These are phyloP conservation scores for Penicillium paradoxum DNA, from an alignment of 495 filamentous ascomycete genomes.

Conservation along the genomic window DNA sequence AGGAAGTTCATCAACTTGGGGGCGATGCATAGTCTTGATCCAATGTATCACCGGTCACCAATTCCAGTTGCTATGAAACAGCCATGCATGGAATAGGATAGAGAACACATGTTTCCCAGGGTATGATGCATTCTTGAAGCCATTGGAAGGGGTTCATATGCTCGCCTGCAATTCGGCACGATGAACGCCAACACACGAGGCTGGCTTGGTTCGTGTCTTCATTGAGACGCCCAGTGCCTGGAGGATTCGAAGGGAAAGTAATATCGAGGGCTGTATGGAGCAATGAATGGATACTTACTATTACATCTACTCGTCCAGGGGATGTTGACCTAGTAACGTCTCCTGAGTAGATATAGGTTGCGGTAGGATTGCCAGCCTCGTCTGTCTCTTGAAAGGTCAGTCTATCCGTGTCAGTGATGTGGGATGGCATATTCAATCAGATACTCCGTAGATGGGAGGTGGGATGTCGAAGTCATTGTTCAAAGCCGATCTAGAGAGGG, in stretches of 20 bases:
- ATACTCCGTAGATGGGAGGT: constrained; percentile 1
- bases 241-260: not conserved
- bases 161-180: not conserved
- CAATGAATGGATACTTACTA: constrained; percentile 25
- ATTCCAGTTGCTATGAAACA: not conserved
- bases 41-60: not conserved
- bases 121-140: not conserved
- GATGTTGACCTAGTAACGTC: not conserved
- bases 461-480: not conserved
- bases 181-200: not conserved
- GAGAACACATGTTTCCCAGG: not conserved
- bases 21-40: not conserved
- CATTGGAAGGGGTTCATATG: not conserved
- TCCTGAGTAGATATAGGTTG: constrained; percentile 37
- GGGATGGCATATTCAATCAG: constrained; percentile 19
- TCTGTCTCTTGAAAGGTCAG: constrained; percentile 38
- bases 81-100: not conserved
- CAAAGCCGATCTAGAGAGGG: not conserved
- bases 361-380: constrained; percentile 31
- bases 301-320: constrained; percentile 29
- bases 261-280: too few relatives aligned
- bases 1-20: not conserved
- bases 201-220: not conserved
- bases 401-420: not conserved
- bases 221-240: not conserved